Percentiles rank a stretch among this genome's conserved stretches.
Conservation (phyloP, 1,139 yeast species). For the Scheffersomyces stambukii region DNA sequence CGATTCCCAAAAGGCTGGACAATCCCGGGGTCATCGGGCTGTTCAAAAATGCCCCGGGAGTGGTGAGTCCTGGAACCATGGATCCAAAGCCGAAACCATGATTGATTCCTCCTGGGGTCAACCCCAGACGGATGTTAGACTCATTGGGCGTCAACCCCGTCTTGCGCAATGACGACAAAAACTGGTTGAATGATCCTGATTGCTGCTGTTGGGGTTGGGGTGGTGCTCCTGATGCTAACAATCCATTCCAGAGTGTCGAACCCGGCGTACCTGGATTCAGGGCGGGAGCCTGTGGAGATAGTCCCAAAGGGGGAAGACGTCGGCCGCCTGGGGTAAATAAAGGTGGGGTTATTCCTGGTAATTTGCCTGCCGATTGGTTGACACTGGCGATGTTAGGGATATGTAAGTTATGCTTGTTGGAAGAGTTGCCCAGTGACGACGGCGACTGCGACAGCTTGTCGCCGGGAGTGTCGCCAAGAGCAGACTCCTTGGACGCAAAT, state of each 20-base stretch:
- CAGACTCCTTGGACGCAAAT: conserved; percentile 58
- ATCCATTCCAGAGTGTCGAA: conserved; percentile 43
- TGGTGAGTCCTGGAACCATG: conserved; percentile 35
- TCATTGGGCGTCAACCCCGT: conserved; percentile 72
- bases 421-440: conserved; percentile 7
- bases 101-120: conserved; percentile 44
- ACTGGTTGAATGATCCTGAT: conserved; percentile 18
- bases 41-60: conserved; percentile 40
- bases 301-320: conserved; percentile 52
- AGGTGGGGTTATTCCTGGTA: conserved; percentile 51
- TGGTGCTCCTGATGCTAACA: conserved; percentile 27
- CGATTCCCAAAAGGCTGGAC: conserved; percentile 37
- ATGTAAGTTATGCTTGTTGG: conserved; percentile 32
- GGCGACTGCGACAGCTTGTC: conserved; percentile 1
- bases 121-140: conserved; percentile 59
- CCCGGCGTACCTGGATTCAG: conserved; percentile 50
- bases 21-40: conserved; percentile 49
- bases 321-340: conserved; percentile 60
- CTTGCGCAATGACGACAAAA: conserved; percentile 34
- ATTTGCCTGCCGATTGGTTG: conserved; percentile 19
- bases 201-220: conserved; percentile 9
- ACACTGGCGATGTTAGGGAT: conserved; percentile 30
- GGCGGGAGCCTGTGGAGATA: conserved; percentile 24
- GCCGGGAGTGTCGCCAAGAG: conserved; percentile 1
- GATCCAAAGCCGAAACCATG: conserved; percentile 27